These are phyloP conservation scores for Fibroporia radiculosa DNA, from an alignment of 768 basidiomycete genomes.

Conservation along the genomic window DNA sequence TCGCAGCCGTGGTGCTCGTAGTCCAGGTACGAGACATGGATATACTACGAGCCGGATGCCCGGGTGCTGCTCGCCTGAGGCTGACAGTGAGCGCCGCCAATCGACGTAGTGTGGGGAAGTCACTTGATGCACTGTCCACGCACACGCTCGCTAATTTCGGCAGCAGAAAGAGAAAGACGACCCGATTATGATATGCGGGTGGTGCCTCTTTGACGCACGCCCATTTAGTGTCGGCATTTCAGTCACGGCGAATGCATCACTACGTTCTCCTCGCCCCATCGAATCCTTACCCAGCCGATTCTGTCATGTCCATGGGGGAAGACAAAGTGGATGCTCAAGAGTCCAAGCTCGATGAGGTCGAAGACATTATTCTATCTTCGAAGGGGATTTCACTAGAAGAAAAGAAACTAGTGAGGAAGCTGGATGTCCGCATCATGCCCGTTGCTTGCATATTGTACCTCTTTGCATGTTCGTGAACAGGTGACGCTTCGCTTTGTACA, in stretches of 20 bases:
- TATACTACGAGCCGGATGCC: too few relatives aligned
- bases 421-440: slow-evolving; percentile 62
- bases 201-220: too few relatives aligned
- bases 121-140: too few relatives aligned
- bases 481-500: neutral
- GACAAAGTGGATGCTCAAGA: neutral
- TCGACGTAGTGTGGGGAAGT: too few relatives aligned
- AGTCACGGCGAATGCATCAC: neutral
- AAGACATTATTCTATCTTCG: neutral
- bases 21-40: too few relatives aligned
- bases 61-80: too few relatives aligned
- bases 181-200: too few relatives aligned
- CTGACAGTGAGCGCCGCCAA: too few relatives aligned
- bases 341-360: neutral
- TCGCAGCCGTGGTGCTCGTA: too few relatives aligned
- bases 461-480: slow-evolving; percentile 54
- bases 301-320: neutral
- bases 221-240: too few relatives aligned
- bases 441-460: slow-evolving; percentile 69
- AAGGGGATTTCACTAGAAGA: slow-evolving; percentile 31
- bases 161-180: too few relatives aligned
- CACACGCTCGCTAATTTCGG: too few relatives aligned
- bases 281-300: neutral
- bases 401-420: slow-evolving; percentile 48
- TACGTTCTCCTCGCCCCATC: neutral